Base-by-base conservation (phyloP, 768 basidiomycete genomes). In the Hygrocybe punicea region DNA sequence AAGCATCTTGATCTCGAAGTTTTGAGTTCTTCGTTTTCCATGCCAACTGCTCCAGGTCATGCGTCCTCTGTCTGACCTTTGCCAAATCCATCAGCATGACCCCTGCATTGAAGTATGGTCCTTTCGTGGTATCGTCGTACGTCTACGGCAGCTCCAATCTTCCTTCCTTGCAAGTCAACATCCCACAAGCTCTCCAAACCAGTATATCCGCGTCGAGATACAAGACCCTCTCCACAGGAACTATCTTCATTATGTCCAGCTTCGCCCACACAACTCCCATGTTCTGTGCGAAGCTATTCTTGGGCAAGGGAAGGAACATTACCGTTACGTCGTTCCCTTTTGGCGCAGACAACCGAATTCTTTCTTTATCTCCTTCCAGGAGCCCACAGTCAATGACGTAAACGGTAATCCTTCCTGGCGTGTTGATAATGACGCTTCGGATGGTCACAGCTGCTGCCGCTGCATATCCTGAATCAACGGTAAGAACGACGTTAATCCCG, bases 191-290 rank as follows among this genome's bases (percentile, higher is more conserved):
- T 64, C 34, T 59, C 63, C 51, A 83, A 39, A 82, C 75, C 1
- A 84, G 66, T 13, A 76, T 68, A 61, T 85, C 84, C 7, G 78
- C 78, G 40, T 85, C 82, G 14, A 84, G 70, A 59, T 83, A 84
- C 4, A 83, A 66, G 9, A 75, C 75, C 0, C 79, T 71, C 61
- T 84, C 80, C 19, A 78, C 73, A 0, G 82, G 83, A 24, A 84
- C 59, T n/a, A 69, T 53, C 2, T 58, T 62, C 33, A 78, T 65
- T 67, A 82, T 69, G 53, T 81, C 81, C 23, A 84, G 53, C 65
- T 83, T 84, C 6, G 77, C 79, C 81, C 82, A 84, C 0, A 67
- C 63, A 1, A 69, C 37, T 7, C 76, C 74, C 58, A 69, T 53
- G 21, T 61, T 59, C 4, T 51, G 54, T 5, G 69, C 57, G 39